Evolutionary conservation across 441 rosid genomes (phyloP), one percentile per base, ranked within the genome.

Genomic region (Populus tomentosa): DNA sequence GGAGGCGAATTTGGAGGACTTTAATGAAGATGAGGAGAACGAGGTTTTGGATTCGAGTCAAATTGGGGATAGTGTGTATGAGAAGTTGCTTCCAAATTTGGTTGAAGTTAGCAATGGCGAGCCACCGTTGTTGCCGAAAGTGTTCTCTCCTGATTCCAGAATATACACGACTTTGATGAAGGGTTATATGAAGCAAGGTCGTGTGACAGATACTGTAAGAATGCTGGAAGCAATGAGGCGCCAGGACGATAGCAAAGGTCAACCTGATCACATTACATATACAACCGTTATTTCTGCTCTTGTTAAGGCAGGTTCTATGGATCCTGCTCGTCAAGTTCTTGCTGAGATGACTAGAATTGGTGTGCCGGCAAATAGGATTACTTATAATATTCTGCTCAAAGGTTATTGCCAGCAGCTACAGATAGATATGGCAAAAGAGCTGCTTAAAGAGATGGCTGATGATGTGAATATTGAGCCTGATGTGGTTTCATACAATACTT

Each of bases 241-340:
- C 70, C 92, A 92, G 78, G 95, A 88, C 63, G 92, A 90, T 77
- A 80, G 68, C 9, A 83, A 83, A 1, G 90, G 97, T 76, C 97
- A 88, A 65, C 97, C 98, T 36, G 99, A 95, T 77, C 91, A 95
- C 75, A 93, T 95, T 36, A 83, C 97, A 3, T 95, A 92, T 82
- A 95, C 99, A 2, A 95, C 99, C 0, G 94, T 92, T 74, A 85
- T 95, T 72, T 95, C 99, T 64, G 93, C 99, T 30, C 83, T 94
- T 46, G 97, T 28, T 28, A 28, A 28, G 30, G 30, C 30, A 28
- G 95, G 99, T 38, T 82, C 86, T 24, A 94, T 92, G 97, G 97
- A 92, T 76, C 88, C 88, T 77, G 98, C 97, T 5, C 85, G 92
- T 14, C 92, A 88, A 79, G 97, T 95, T 70, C 89, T 95, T 30